A percentile compares a stretch with the other conserved stretches of the same genome.
Conservation (phyloP, 805 yeast species). For the Jamesozyma jinghongensis region DNA sequence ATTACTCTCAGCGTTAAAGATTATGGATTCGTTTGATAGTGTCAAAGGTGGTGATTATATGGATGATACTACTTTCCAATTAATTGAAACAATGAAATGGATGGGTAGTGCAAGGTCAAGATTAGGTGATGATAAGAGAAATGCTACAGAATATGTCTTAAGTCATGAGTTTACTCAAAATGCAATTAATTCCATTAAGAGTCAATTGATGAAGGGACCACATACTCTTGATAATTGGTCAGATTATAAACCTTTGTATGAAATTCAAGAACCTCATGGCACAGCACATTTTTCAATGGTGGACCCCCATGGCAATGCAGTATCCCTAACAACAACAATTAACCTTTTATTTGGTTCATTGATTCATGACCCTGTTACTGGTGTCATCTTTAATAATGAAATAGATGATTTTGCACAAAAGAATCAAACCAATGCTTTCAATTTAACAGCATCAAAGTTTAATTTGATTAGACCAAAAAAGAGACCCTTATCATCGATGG, state of each 20-base stretch:
- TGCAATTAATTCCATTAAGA: conserved; percentile 41
- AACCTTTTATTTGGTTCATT: conserved; percentile 76
- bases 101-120: conserved; percentile 78
- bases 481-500: conserved; percentile 77
- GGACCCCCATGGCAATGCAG: conserved; percentile 68
- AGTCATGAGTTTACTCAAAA: conserved; percentile 48
- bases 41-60: conserved; percentile 39
- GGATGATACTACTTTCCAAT: conserved; percentile 48
- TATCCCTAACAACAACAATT: conserved; percentile 80
- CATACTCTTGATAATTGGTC: conserved; percentile 56
- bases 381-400: conserved; percentile 75
- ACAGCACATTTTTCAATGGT: conserved; percentile 81
- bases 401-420: conserved; percentile 93
- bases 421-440: conserved; percentile 61
- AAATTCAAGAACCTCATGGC: conserved; percentile 74
- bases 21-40: conserved; percentile 42
- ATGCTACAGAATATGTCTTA: conserved; percentile 35
- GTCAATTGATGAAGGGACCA: conserved; percentile 1
- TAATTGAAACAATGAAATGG: conserved; percentile 91
- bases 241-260: conserved; percentile 72
- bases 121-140: conserved; percentile 54
- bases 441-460: conserved; percentile 68
- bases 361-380: conserved; percentile 74
- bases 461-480: conserved; percentile 68
- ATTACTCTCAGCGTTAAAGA: conserved; percentile 60